Evolutionary conservation across 495 filamentous ascomycete species (phyloP), one percentile per base, ranked within the genome.

Genomic region (Hypoxylon perforatum): DNA sequence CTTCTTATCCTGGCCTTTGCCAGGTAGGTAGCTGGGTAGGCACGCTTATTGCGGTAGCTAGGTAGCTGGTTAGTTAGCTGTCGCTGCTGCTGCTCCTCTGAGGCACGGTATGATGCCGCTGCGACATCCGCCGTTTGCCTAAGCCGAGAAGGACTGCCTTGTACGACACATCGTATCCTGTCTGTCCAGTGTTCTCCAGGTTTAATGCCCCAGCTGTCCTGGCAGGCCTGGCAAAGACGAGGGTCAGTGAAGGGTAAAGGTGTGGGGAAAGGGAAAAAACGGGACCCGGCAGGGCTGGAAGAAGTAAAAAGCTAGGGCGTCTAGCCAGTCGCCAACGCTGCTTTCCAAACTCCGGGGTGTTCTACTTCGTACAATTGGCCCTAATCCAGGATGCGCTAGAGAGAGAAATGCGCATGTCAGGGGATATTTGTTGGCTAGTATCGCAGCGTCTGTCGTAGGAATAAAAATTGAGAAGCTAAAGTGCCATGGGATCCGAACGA

Each of bases 191-290:
- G 46, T 57, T 57, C 33, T 61, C 38, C 25, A 28, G 25, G 25
- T 28, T 28, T 7, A 28, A 7, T 28, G 25, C 7, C 25, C 25
- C 25, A 28, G 25, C 25, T 28, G 25, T 28, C 25, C 25, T 28
- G 25, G 25, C n/a, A n/a, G n/a, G n/a, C n/a, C n/a, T n/a, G 38
- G 39, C 46, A 57, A 57, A 54, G 17, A 41, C 57, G 52, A 57
- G 58, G 41, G 39, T 62, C 36, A 28, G 25, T 18, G 19, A 51
- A 30, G 57, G 59, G 42, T 58, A 62, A 63, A 48, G 50, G 60
- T 69, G 65, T 69, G 65, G 60, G 65, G 65, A 64, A 64, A 57
- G 33, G 6, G 48, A 49, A 63, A 63, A 62, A 35, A 25, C 17
- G 53, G 61, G 33, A n/a, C 49, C 30, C 17, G 14, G 21, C 58